phyloP scores from a whole-genome alignment of 202 grass and related monocot genomes.

The Zizania palustris region DNA sequence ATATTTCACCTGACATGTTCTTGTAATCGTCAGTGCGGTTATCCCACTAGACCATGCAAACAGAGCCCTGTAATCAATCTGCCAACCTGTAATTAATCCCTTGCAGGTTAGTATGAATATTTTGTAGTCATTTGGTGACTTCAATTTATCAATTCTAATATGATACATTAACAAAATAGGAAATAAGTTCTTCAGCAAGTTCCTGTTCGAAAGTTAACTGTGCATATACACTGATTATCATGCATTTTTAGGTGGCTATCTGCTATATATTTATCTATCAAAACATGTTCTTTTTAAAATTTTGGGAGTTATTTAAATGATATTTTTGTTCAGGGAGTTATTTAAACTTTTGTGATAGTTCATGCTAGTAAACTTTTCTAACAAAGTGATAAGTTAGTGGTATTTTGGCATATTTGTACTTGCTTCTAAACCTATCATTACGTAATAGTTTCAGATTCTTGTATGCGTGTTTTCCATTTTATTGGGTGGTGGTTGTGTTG shows the following conservation, averaged over 20 bases:
- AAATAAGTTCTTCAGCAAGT: conserved; percentile 76
- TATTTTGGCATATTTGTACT: background rate
- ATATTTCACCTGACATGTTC: conserved; percentile 32
- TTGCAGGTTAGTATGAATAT: conserved; percentile 60
- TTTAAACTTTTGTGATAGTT: too few species aligned
- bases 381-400: background rate
- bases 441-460: background rate
- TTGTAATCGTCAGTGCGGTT: conserved; percentile 62
- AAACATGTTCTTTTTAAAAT: conserved; percentile 34
- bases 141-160: conserved; percentile 41
- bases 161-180: conserved; percentile 53
- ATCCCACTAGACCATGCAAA: conserved; percentile 80
- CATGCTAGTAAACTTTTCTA: background rate
- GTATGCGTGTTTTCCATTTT: background rate
- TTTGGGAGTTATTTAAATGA: background rate
- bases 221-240: conserved; percentile 90
- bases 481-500: background rate
- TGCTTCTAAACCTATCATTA: conserved; percentile 5
- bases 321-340: too few species aligned
- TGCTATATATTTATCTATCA: conserved; percentile 23
- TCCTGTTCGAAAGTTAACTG: conserved; percentile 74
- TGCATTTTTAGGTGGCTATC: conserved; percentile 90
- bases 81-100: conserved; percentile 73
- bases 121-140: conserved; percentile 21
- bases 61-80: conserved; percentile 90